Percentiles rank a stretch among this genome's conserved stretches.
Evolutionary conservation across 1,284 basidiomycete genomes (phyloP).

Genomic region (Rhodotorula sp.): DNA sequence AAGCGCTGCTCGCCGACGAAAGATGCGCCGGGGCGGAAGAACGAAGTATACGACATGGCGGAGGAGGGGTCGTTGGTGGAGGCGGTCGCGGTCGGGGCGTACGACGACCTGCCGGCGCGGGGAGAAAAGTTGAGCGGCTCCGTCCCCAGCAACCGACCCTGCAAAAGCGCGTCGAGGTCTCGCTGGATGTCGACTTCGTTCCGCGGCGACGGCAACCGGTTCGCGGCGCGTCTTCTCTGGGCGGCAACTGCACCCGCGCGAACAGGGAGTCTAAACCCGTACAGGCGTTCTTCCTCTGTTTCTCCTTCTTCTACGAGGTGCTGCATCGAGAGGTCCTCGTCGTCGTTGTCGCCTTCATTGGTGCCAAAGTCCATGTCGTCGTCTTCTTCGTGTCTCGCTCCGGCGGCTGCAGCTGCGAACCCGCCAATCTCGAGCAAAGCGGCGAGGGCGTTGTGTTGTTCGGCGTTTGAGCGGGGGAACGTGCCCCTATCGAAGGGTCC

Average conservation of each 20-base stretch:
- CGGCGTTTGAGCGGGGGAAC: not conserved
- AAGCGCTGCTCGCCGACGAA: slow-evolving; percentile 31
- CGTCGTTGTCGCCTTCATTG: not conserved
- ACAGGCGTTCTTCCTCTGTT: not conserved
- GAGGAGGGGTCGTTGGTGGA: slow-evolving; percentile 26
- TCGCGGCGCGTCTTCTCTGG: not conserved
- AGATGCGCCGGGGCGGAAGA: slow-evolving; percentile 26
- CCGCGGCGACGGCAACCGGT: not conserved
- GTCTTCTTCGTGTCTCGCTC: not conserved
- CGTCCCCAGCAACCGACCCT: not conserved
- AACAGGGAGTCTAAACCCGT: no score
- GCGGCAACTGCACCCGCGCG: not conserved
- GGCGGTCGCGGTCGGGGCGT: not conserved
- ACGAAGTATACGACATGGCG: slow-evolving; percentile 27
- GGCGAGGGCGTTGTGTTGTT: not conserved
- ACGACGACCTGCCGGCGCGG: not conserved
- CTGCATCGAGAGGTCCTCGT: not conserved
- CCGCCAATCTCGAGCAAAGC: no score
- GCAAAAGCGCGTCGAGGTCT: not conserved
- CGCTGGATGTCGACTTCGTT: not conserved
- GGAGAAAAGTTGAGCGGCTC: slow-evolving; percentile 2
- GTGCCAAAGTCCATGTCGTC: not conserved
- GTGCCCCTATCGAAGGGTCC: not conserved
- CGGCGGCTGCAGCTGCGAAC: not conserved
- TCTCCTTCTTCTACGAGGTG: not conserved